Conservation (phyloP, 164 flowering plant species). For the Vitis cinerea region DNA sequence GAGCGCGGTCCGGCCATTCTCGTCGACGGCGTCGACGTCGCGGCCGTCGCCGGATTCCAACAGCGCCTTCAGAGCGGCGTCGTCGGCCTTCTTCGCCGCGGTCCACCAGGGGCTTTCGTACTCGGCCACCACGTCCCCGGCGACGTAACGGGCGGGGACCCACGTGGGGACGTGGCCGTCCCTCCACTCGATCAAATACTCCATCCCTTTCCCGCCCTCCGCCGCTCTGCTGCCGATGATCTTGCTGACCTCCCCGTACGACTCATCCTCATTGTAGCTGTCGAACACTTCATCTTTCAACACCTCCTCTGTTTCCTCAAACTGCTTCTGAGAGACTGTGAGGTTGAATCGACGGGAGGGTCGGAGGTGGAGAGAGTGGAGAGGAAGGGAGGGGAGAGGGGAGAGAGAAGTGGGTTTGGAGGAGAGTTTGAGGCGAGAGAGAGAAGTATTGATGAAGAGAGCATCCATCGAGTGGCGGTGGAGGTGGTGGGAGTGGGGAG, state of each 20-base stretch:
- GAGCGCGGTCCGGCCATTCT: constrained; percentile 81
- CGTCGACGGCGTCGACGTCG: constrained; percentile 80
- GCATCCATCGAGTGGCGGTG: constrained; percentile 37
- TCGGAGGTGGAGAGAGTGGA: constrained; percentile 13
- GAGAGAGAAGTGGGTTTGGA: constrained; percentile 14
- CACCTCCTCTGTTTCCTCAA: too few species aligned
- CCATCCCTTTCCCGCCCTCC: constrained; percentile 54
- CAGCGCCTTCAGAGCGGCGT: constrained; percentile 37
- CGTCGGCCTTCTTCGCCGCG: constrained; percentile 93
- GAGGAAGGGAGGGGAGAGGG: constrained; percentile 12
- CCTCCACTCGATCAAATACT: constrained; percentile 89
- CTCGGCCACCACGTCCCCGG: constrained; percentile 82
- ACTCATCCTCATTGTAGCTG: constrained; percentile 47
- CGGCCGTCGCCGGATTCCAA: constrained; percentile 41
- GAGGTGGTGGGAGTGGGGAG: neutral
- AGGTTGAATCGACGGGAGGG: constrained; percentile 11
- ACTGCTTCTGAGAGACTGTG: neutral
- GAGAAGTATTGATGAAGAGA: constrained; percentile 41
- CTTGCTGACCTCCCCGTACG: constrained; percentile 74
- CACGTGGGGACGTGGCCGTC: constrained; percentile 89
- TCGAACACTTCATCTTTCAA: too few species aligned
- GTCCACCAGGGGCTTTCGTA: constrained; percentile 97
- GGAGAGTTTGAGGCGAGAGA: constrained; percentile 50
- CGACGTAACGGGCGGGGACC: constrained; percentile 72
- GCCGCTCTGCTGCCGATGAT: constrained; percentile 82